Evolutionary conservation across 208 protist species (phyloP), one percentile per base, ranked within the genome.

Genomic region (Blechomonas ayalai): DNA sequence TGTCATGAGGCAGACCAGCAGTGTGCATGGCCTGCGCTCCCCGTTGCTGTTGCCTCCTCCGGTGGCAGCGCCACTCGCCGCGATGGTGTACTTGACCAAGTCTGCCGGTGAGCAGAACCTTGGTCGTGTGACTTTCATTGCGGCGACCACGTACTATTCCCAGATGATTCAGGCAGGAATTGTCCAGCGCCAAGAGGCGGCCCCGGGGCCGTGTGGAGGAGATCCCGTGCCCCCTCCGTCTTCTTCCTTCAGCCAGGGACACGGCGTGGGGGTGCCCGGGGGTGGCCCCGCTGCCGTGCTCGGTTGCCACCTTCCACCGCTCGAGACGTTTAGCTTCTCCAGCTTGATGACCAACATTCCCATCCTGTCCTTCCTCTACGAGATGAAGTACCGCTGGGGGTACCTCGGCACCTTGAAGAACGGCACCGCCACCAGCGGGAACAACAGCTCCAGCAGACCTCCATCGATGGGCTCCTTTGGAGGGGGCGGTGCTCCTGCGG

Each of bases 321-420:
- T 90, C 71, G 82, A 90, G 41, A 87, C 82, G 27, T 90, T 90
- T 62, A 86, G 76, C 70, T 90, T 90, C 56, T 90, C 82, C 35
- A 82, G 64, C 13, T 59, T 90, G 8, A 60, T 90, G 25, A 87
- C 82, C n/a, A 90, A 87, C 68, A 69, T 90, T 12, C 82, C 82
- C 1, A 68, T 84, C 36, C 71, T 90, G 7, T 90, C 82, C 18
- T 90, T 90, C 55, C 44, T 90, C 32, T 74, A 86, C 55, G 82
- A 90, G 52, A 90, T 90, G 82, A 74, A 80, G 37, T 82, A 77
- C 53, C 73, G 82, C 10, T 84, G 70, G 75, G 67, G 73, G 9
- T 68, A 81, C 60, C 52, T 86, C 2, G 74, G 77, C 4, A 39
- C 87, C 55, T 48, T 79, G 16, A 72, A 72, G 33, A 53, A 23